phyloP scores from a whole-genome alignment of 2,329 filamentous ascomycete species.

The Ilyonectria destructans region DNA sequence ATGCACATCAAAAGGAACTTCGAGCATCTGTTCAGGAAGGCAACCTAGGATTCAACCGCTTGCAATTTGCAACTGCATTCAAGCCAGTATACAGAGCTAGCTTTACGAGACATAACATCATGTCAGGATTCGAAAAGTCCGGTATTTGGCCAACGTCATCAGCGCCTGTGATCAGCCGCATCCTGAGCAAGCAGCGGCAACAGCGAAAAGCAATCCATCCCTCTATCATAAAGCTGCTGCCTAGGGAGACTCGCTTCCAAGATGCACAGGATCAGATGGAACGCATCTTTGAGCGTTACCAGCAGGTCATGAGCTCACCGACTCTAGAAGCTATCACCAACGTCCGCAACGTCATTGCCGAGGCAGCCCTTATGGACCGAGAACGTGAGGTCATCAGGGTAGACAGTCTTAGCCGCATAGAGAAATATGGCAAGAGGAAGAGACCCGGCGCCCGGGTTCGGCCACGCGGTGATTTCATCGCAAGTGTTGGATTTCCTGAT shows the following conservation, averaged over 20 bases:
- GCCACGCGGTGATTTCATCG: conserved; percentile 4
- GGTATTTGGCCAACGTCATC: conserved; percentile 1
- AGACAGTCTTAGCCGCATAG: not conserved
- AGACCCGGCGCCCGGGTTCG: not conserved
- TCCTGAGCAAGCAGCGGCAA: conserved; percentile 1
- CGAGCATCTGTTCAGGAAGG: conserved; percentile 4
- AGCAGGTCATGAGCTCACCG: conserved; percentile 10
- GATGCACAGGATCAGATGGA: too few relatives aligned
- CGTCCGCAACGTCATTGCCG: not conserved
- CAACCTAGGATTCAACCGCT: too few relatives aligned
- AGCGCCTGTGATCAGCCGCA: not conserved
- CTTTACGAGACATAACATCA: conserved; percentile 4
- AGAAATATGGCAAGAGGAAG: conserved; percentile 11
- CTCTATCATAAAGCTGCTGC: not conserved
- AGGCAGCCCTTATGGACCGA: not conserved
- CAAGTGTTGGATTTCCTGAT: conserved; percentile 1
- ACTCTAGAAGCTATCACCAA: conserved; percentile 7
- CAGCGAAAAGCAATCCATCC: conserved; percentile 6
- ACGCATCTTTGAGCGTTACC: not conserved
- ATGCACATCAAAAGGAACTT: conserved; percentile 2
- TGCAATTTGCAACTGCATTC: too few relatives aligned
- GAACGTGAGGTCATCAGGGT: not conserved
- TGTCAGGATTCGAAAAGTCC: conserved; percentile 1
- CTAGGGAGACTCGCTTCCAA: too few relatives aligned
- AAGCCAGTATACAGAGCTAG: too few relatives aligned